Evolutionary conservation across 1,139 yeast genomes (phyloP), one percentile per base, ranked within the genome.

Genomic region (Zygosaccharomyces pseudobailii): DNA sequence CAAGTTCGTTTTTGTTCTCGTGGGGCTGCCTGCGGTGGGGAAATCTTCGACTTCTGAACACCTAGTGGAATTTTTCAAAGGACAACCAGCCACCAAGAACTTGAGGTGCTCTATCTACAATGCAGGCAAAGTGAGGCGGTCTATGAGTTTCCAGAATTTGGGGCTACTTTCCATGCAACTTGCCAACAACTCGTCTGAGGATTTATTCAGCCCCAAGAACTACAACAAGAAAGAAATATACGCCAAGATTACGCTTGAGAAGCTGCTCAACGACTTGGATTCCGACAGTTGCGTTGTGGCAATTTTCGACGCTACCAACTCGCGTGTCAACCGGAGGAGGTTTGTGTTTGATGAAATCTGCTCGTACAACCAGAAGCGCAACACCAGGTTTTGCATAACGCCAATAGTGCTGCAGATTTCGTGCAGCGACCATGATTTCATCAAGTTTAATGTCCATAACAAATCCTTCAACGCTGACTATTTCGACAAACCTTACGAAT

Each of bases 21-120:
- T 82, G 9, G 90, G 89, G 0, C 68, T 84, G 40, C 89, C 90
- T 0, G 89, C 89, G 0, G 72, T 79, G 22, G 90, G 89, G 3
- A 84, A 84, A 65, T 80, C 86, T 21, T 79, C 88, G 7, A 69
- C 82, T 17, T 75, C 83, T 36, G 70, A 71, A 38, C 82, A 80
- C 55, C 62, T 83, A 41, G 70, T 72, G 25, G 61, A 70, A 7
- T 73, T 64, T 51, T 66, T 80, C 36, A 68, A 66, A 44, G 54
- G 60, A 53, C 52, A 50, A 30, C 55, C 51, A 7, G 36, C 39
- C 6, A 59, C 58, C 42, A 58, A 48, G 56, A 64, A 52, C 25
- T 32, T 62, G 43, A 36, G 63, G 57, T 45, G 65, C 40, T 36
- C 50, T 9, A 67, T 76, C 25, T 74, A 74, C 65, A 77, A 78